A percentile compares a stretch with the other conserved stretches of the same genome.
phyloP scores from a whole-genome alignment of 176 grass and related monocot genomes.

The Bothriochloa decipiens region DNA sequence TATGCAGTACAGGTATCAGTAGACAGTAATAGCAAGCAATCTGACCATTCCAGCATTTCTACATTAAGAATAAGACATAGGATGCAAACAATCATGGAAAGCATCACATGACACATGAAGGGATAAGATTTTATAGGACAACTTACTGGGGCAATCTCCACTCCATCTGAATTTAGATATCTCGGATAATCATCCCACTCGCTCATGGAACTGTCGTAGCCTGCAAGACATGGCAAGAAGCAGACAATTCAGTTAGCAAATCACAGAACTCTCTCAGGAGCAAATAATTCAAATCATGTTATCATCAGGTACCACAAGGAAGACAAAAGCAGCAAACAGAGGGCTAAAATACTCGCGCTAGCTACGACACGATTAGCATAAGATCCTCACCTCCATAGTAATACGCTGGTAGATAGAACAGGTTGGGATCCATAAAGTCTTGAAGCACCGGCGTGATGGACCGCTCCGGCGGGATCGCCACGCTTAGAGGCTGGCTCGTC shows the following conservation, averaged over 20 bases:
- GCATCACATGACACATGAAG: conserved; percentile 2
- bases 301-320: neutral
- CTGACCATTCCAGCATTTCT: conserved; percentile 5
- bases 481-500: conserved; percentile 56
- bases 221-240: conserved; percentile 33
- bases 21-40: conserved; percentile 54
- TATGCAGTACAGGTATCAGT: conserved; percentile 26
- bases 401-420: conserved; percentile 73
- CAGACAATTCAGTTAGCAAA: conserved; percentile 18
- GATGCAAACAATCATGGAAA: conserved; percentile 30
- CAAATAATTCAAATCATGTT: neutral
- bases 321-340: neutral
- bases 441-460: conserved; percentile 80
- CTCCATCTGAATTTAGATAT: conserved; percentile 80
- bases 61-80: conserved; percentile 29
- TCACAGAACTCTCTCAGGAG: neutral
- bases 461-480: conserved; percentile 58
- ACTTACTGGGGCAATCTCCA: conserved; percentile 78
- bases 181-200: conserved; percentile 90
- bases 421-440: conserved; percentile 79
- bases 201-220: conserved; percentile 74
- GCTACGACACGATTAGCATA: neutral
- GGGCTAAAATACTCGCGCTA: neutral
- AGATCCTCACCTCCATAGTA: conserved; percentile 76
- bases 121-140: neutral